phyloP scores from a whole-genome alignment of 345 rosid genomes.

The Passiflora organensis region DNA sequence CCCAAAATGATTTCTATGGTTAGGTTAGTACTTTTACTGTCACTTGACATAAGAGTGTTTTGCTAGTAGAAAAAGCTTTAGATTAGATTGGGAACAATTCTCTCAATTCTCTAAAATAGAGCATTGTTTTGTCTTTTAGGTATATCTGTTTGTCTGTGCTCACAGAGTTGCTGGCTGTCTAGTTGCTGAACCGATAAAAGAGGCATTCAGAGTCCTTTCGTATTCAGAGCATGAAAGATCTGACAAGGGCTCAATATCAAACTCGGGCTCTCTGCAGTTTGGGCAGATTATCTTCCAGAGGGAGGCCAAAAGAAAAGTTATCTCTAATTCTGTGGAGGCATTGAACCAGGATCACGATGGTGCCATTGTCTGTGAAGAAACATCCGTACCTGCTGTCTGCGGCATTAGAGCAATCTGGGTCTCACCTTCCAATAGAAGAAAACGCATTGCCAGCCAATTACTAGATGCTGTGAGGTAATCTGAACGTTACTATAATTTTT shows the following conservation, averaged over 20 bases:
- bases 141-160: conserved; percentile 54
- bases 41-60: too few species aligned
- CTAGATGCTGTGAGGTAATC: conserved; percentile 72
- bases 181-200: conserved; percentile 72
- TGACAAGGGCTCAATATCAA: conserved; percentile 21
- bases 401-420: conserved; percentile 94
- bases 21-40: too few species aligned
- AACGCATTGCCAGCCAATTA: conserved; percentile 58
- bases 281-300: conserved; percentile 60
- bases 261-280: conserved; percentile 48
- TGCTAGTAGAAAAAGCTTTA: too few species aligned
- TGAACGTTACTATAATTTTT: too few species aligned
- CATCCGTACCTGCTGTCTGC: conserved; percentile 49
- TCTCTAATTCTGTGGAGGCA: conserved; percentile 16
- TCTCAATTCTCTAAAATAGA: too few species aligned
- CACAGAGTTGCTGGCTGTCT: conserved; percentile 67
- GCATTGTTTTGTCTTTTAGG: conserved; percentile 43
- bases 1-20: too few species aligned
- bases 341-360: conserved; percentile 29
- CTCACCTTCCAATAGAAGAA: conserved; percentile 72
- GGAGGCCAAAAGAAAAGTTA: conserved; percentile 38
- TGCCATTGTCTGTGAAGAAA: conserved; percentile 50
- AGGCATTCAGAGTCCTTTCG: conserved; percentile 60
- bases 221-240: conserved; percentile 16
- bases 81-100: too few species aligned